Percentiles rank a stretch among this genome's conserved stretches.
These are phyloP conservation scores for Pythium dissotocum DNA, from an alignment of 352 stramenopile species.

Conservation along the genomic window DNA sequence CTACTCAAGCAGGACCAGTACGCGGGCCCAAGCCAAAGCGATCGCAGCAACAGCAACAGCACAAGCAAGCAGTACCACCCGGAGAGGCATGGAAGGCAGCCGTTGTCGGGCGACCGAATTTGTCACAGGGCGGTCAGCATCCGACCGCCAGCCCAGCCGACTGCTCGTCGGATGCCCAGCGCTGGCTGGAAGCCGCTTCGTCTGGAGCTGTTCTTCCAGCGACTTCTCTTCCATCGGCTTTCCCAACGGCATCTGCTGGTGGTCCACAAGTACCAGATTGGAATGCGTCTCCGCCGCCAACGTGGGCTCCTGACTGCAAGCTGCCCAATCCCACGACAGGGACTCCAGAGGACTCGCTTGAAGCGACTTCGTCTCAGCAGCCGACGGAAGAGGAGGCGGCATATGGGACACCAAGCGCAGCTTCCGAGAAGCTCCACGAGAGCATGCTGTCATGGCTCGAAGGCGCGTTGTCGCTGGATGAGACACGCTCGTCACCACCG, in stretches of 20 bases:
- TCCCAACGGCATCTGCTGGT: background rate
- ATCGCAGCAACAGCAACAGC: background rate
- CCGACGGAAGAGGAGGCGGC: background rate
- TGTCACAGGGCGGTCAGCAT: background rate
- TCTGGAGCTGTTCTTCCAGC: slow-evolving; percentile 10
- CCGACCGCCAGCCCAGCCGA: background rate
- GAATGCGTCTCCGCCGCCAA: background rate
- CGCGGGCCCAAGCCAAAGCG: slow-evolving; percentile 1
- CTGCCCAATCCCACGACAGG: background rate
- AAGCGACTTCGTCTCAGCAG: slow-evolving; percentile 10
- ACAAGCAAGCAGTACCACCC: background rate
- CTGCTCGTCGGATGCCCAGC: slow-evolving; percentile 9
- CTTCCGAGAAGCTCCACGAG: slow-evolving; percentile 12
- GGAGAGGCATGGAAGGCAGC: background rate
- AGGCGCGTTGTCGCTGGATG: slow-evolving; percentile 22
- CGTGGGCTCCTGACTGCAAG: background rate
- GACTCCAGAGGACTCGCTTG: background rate
- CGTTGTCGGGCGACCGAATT: background rate
- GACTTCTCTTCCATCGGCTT: background rate
- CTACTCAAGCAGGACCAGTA: background rate
- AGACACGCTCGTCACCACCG: slow-evolving; percentile 18
- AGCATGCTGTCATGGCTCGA: slow-evolving; percentile 30
- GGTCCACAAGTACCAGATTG: background rate
- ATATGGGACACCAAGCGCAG: background rate
- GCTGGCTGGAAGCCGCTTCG: slow-evolving; percentile 21